A percentile compares a stretch with the other conserved stretches of the same genome.
Evolutionary conservation across 176 grass and related monocot genomes (phyloP).

Genomic region (Thalia dealbata): DNA sequence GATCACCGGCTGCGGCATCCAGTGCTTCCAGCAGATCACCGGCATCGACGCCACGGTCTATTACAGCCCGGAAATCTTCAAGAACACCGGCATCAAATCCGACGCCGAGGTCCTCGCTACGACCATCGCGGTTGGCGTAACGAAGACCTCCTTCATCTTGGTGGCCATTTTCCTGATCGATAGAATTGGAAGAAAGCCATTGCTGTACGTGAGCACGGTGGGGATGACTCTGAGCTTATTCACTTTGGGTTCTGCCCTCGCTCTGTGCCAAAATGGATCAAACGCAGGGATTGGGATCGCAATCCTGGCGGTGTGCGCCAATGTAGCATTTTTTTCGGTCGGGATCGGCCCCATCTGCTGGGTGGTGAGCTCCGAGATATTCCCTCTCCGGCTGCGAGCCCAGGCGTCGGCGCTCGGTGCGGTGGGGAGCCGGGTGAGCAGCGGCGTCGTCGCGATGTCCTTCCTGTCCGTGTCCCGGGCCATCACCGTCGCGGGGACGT

Average conservation of each 20-base stretch:
- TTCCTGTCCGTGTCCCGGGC: conserved; percentile 64
- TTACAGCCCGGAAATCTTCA: conserved; percentile 81
- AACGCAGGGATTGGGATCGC: conserved; percentile 50
- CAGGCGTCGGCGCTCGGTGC: conserved; percentile 83
- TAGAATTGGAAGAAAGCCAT: conserved; percentile 73
- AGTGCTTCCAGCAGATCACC: conserved; percentile 81
- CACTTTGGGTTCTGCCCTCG: conserved; percentile 43
- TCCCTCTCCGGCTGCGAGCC: conserved; percentile 72
- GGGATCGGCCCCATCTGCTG: conserved; percentile 92
- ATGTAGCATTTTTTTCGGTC: conserved; percentile 81
- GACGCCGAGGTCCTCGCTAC: conserved; percentile 76
- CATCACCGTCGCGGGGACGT: conserved; percentile 69
- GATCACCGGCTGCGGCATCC: conserved; percentile 64
- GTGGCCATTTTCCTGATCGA: conserved; percentile 85
- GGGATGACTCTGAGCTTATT: conserved; percentile 88
- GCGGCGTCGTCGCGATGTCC: conserved; percentile 77
- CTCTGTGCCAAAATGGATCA: conserved; percentile 29
- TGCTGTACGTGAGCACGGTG: conserved; percentile 79
- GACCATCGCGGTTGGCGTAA: conserved; percentile 70
- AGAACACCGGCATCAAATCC: conserved; percentile 66
- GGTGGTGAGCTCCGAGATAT: conserved; percentile 88
- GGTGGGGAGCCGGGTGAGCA: conserved; percentile 75
- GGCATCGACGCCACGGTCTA: conserved; percentile 93
- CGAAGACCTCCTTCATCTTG: conserved; percentile 79
- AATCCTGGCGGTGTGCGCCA: conserved; percentile 71